Evolutionary conservation across 108 stramenopile genomes (phyloP), one percentile per base, ranked within the genome.

Genomic region (Fistulifera solaris): DNA sequence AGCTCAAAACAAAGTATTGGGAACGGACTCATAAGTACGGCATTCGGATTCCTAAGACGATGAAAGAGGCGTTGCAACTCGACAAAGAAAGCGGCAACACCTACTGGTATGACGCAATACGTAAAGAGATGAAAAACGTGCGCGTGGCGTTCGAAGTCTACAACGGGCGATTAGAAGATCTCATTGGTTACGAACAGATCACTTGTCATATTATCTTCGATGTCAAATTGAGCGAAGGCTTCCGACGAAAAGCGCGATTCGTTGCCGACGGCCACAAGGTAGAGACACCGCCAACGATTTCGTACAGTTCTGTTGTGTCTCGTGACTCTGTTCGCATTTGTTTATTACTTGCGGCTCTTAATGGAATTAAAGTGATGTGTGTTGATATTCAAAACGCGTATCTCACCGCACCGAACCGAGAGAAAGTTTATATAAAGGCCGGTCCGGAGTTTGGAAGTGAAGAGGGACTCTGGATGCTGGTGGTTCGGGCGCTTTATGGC

Each of bases 21-120:
- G 58, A 59, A 25, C 22, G 24, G 0, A 66, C 60, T 0, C 71
- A 70, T 40, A 73, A 83, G 56, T 82, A 55, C 63, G 78, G 78
- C 0, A 56, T 78, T 26, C 25, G 63, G 48, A 21, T 8, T n/a
- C 83, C 71, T 0, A 63, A 18, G 8, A 56, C 52, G 24, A 58
- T 78, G 6, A 44, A 63, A 13, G 48, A 78, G 11, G 83, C 83
- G 13, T 21, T 56, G 1, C 26, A 58, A 35, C 1, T 85, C 11
- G 78, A 85, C 51, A 13, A 22, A 31, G 39, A 63, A 0, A 80
- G 59, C 46, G 69, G 69, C 22, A 80, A 66, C 22, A 58, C 48
- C 15, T 39, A 55, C 0, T 58, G 56, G 56, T 13, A 24, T 6
- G 31, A 49, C 14, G 58, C 58, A 2, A 39, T 80, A 4, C 25